Base-by-base conservation (phyloP, 2,329 filamentous ascomycete species). In the Aureobasidium mangrovei region DNA sequence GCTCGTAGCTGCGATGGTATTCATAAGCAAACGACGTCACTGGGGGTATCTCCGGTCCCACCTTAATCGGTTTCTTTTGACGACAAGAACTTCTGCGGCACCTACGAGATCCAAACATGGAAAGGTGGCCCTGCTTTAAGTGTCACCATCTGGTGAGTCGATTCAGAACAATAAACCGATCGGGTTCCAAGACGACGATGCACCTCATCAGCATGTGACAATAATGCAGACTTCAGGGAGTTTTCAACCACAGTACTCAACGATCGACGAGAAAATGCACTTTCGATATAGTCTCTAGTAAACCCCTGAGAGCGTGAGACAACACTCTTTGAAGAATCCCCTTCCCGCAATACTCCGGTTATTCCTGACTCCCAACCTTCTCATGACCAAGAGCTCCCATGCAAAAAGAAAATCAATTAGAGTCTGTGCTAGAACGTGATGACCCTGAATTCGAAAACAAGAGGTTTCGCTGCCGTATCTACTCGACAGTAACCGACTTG, bases 401-500 rank as follows among this genome's bases (percentile, higher is more conserved):
- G 49, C 49, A 53, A 44, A 18, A 40, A 52, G 28, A 42, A 38
- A 43, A 43, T 35, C 4, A 27, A 43, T 26, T 41, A 52, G 38
- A 40, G 12, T 52, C 31, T 12, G 26, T 52, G 49, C n/a, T 44
- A 35, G 18, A 44, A 7, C 32, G 18, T 18, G 18, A 18, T 18
- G 18, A 18, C 18, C 18, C 18, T 18, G 18, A 18, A 18, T 18
- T 39, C 32, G 9, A 28, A 7, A 27, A 53, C 41, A 29, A 42
- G 26, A 43, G 10, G 18, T 52, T n/a, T 8, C 10, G 4, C 45
- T 31, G 3, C 10, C 18, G 29, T 12, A 35, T 53, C 18, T 91
- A 98, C 82, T 98, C 93, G 63, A 98, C 93, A 60, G 93, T 98
- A 61, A 98, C 93, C 60, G 90, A 95, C 83, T 98, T 98, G 72